Conservation (phyloP, 2,329 filamentous ascomycete species). For the Aureobasidium pullulans region DNA sequence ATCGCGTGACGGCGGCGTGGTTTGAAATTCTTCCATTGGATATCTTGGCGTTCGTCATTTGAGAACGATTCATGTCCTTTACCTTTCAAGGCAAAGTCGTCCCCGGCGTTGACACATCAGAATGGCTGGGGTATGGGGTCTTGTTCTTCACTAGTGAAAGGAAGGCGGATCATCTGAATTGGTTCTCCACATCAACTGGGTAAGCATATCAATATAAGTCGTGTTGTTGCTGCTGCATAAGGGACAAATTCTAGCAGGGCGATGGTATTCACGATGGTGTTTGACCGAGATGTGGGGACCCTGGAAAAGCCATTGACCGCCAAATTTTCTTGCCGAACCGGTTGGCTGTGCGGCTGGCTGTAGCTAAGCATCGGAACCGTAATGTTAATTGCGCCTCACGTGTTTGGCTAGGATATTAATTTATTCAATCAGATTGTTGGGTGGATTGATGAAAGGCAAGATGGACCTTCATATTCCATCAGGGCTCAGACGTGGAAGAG, state of each 20-base stretch:
- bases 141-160: background rate
- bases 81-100: background rate
- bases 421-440: background rate
- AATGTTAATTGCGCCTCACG: conserved; percentile 9
- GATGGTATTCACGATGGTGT: background rate
- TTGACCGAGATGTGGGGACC: background rate
- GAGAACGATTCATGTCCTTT: background rate
- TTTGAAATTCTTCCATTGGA: background rate
- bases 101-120: background rate
- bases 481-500: too few relatives aligned
- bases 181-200: background rate
- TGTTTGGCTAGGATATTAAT: conserved; percentile 1
- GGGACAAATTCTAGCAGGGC: background rate
- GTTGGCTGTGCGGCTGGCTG: conserved; percentile 3
- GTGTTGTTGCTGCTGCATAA: background rate
- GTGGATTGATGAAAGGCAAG: too few relatives aligned
- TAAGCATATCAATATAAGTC: background rate
- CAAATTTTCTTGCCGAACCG: background rate
- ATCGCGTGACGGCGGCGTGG: conserved; percentile 7
- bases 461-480: too few relatives aligned
- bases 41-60: conserved; percentile 9
- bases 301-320: background rate
- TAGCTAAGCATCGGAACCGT: conserved; percentile 6
- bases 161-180: background rate
- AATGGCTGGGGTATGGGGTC: background rate